Percentiles rank a stretch among this genome's conserved stretches.
These are phyloP conservation scores for Pseudogymnoascus sp. DNA, from an alignment of 2,329 filamentous ascomycete species.

Conservation along the genomic window DNA sequence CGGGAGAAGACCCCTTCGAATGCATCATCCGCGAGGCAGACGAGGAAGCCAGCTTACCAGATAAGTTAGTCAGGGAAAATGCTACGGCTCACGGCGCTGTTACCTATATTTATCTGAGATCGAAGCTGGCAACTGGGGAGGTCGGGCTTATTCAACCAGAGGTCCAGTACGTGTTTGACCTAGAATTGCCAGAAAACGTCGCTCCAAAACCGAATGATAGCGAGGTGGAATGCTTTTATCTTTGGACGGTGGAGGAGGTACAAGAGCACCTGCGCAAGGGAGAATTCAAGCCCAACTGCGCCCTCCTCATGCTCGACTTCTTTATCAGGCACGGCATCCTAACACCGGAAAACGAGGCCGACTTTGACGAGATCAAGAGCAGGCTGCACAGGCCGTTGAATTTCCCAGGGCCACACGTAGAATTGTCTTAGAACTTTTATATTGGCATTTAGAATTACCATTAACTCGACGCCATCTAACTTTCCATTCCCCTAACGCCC, in stretches of 20 bases:
- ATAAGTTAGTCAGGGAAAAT: constrained; percentile 53
- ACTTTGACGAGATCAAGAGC: constrained; percentile 66
- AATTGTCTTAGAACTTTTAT: constrained; percentile 10
- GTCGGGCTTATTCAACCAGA: constrained; percentile 79
- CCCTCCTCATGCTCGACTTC: constrained; percentile 77
- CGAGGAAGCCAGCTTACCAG: constrained; percentile 79
- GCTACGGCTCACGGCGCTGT: constrained; percentile 59
- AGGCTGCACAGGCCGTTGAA: constrained; percentile 72
- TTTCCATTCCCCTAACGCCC: constrained; percentile 11
- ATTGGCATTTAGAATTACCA: constrained; percentile 7
- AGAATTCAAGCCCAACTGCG: constrained; percentile 90
- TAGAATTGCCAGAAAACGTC: constrained; percentile 63
- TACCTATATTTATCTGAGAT: constrained; percentile 78
- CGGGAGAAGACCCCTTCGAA: constrained; percentile 71
- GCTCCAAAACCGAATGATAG: constrained; percentile 72
- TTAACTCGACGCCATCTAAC: constrained; percentile 11
- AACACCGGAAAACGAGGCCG: constrained; percentile 67
- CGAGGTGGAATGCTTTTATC: constrained; percentile 78
- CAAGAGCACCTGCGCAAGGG: constrained; percentile 59
- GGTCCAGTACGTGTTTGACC: constrained; percentile 83
- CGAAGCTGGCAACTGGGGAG: constrained; percentile 70
- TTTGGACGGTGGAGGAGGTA: constrained; percentile 71
- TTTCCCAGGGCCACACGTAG: constrained; percentile 62
- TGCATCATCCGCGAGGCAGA: constrained; percentile 76
- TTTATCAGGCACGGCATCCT: constrained; percentile 78